These are phyloP conservation scores for Leptoxyphium fumago DNA, from an alignment of 2,329 filamentous ascomycete genomes.

Conservation along the genomic window DNA sequence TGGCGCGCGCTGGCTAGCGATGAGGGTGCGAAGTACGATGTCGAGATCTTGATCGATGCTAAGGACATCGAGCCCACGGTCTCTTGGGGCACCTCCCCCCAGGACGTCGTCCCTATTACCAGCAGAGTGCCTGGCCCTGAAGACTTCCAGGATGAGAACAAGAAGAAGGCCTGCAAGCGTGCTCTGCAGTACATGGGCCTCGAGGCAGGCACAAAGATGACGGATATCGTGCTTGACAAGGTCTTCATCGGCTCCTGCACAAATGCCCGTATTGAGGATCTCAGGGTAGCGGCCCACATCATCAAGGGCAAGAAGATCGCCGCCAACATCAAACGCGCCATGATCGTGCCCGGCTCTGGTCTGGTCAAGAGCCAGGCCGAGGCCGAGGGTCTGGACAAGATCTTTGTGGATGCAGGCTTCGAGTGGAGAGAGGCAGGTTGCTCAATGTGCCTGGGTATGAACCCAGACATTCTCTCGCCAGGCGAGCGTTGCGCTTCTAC, in stretches of 20 bases:
- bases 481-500: conserved; percentile 89
- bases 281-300: conserved; percentile 72
- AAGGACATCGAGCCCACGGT: conserved; percentile 90
- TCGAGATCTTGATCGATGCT: conserved; percentile 74
- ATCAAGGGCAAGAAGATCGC: conserved; percentile 81
- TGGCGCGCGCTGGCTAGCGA: conserved; percentile 82
- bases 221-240: conserved; percentile 88
- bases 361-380: conserved; percentile 88
- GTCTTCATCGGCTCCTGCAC: conserved; percentile 98
- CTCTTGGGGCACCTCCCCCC: conserved; percentile 92
- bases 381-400: conserved; percentile 78
- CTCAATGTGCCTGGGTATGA: conserved; percentile 99
- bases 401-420: conserved; percentile 83
- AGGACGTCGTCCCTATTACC: conserved; percentile 91
- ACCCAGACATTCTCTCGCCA: conserved; percentile 88
- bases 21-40: conserved; percentile 75
- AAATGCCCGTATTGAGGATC: conserved; percentile 90
- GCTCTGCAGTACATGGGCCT: conserved; percentile 96
- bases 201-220: conserved; percentile 69
- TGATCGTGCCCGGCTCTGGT: conserved; percentile 93
- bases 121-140: conserved; percentile 82
- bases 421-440: conserved; percentile 98
- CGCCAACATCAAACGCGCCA: conserved; percentile 75
- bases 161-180: conserved; percentile 64
- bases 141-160: conserved; percentile 63